Evolutionary conservation across 768 basidiomycete genomes (phyloP).

Genomic region (Trichaptum fuscoviolaceum): DNA sequence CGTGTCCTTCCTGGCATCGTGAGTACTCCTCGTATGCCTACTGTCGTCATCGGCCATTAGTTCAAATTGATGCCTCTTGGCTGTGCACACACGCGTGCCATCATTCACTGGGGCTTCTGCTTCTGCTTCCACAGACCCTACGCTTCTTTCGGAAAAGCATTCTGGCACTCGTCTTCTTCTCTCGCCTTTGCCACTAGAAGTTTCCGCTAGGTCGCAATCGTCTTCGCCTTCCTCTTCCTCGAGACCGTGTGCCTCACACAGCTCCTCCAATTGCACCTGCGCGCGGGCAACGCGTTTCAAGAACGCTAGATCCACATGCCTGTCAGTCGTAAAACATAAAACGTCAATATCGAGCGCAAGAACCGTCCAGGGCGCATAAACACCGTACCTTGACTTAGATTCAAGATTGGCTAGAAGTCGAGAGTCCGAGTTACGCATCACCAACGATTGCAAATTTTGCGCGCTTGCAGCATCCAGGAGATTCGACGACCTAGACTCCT

Average conservation of each 20-base stretch:
- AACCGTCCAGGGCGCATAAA: not conserved
- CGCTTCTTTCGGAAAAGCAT: not conserved
- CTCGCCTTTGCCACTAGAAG: not conserved
- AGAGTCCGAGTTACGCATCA: not conserved
- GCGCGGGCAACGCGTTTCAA: constrained; percentile 2
- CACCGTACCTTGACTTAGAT: not conserved
- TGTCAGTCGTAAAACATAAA: not conserved
- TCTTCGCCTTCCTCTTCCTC: not conserved
- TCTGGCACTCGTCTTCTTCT: not conserved
- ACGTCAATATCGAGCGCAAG: not conserved
- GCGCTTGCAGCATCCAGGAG: too few species aligned
- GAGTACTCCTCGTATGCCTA: not conserved
- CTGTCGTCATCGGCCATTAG: not conserved
- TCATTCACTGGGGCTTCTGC: too few species aligned
- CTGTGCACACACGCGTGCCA: not conserved
- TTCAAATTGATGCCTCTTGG: not conserved
- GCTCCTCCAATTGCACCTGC: constrained; percentile 4
- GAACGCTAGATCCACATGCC: not conserved
- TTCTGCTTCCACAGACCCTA: not conserved
- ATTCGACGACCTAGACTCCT: too few species aligned
- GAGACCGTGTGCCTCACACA: not conserved
- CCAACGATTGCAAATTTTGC: too few species aligned
- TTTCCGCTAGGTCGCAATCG: not conserved
- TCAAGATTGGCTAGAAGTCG: not conserved
- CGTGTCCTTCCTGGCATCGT: not conserved